These are phyloP conservation scores for Cercospora sojina DNA, from an alignment of 2,329 filamentous ascomycete species.

Conservation along the genomic window DNA sequence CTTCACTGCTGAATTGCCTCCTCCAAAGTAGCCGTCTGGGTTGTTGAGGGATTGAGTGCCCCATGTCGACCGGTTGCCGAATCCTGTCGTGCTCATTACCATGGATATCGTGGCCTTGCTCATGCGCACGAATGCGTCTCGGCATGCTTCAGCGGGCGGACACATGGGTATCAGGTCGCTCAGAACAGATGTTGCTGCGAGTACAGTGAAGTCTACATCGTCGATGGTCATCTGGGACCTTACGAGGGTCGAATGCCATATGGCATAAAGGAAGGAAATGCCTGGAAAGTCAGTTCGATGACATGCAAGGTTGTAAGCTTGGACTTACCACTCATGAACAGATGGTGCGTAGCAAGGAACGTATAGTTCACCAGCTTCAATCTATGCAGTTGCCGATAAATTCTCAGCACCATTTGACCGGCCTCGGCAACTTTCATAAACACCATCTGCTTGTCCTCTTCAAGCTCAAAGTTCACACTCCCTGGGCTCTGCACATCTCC, in stretches of 20 bases:
- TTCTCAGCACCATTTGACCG: conserved; percentile 84
- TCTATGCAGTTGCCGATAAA: conserved; percentile 86
- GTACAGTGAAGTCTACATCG: conserved; percentile 94
- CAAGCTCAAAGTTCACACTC: conserved; percentile 58
- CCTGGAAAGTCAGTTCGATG: conserved; percentile 42
- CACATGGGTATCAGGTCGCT: conserved; percentile 92
- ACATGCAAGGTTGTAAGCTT: not conserved
- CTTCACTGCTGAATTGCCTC: conserved; percentile 2
- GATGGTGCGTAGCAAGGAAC: conserved; percentile 89
- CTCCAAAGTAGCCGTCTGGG: conserved; percentile 33
- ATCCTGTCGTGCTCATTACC: conserved; percentile 77
- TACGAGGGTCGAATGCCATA: conserved; percentile 92
- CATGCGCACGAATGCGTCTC: conserved; percentile 92
- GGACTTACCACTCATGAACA: conserved; percentile 85
- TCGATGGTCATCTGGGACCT: conserved; percentile 84
- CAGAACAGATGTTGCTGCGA: conserved; percentile 89
- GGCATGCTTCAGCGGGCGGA: conserved; percentile 88
- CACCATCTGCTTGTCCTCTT: conserved; percentile 84
- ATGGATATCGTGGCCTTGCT: conserved; percentile 94
- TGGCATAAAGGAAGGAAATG: conserved; percentile 91
- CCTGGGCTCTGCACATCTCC: conserved; percentile 59
- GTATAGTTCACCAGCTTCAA: conserved; percentile 92
- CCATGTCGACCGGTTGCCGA: conserved; percentile 52
- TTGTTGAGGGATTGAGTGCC: conserved; percentile 33
- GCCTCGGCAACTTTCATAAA: conserved; percentile 95